A percentile compares a stretch with the other conserved stretches of the same genome.
phyloP scores from a whole-genome alignment of 2,329 filamentous ascomycete genomes.

The Berkeleyomyces rouxiae region DNA sequence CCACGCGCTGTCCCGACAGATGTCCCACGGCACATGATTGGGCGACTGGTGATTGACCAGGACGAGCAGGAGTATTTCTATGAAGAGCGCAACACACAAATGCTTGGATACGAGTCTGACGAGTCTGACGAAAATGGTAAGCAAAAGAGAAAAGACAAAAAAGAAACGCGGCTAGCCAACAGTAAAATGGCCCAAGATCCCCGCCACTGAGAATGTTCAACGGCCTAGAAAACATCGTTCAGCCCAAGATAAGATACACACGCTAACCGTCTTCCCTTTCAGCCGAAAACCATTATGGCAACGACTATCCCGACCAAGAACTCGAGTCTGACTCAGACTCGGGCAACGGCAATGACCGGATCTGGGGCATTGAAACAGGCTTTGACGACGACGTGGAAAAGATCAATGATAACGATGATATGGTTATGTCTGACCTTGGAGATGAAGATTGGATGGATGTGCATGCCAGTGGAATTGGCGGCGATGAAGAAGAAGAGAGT shows the following conservation, averaged over 20 bases:
- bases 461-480: not conserved
- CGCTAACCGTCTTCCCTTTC: conserved; percentile 7
- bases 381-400: conserved; percentile 35
- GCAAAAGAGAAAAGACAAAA: not conserved
- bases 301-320: conserved; percentile 69
- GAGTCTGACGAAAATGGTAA: conserved; percentile 51
- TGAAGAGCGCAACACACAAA: conserved; percentile 10
- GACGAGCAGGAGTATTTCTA: conserved; percentile 45
- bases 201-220: too few relatives aligned
- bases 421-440: conserved; percentile 23
- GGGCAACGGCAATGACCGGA: conserved; percentile 27
- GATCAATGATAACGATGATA: conserved; percentile 23
- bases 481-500: not conserved
- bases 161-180: too few relatives aligned
- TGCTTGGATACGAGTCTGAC: conserved; percentile 31
- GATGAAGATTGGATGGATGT: conserved; percentile 22
- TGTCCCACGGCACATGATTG: conserved; percentile 34
- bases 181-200: too few relatives aligned
- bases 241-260: not conserved
- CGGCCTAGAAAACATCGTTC: too few relatives aligned
- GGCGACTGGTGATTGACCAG: conserved; percentile 38
- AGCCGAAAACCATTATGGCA: conserved; percentile 65
- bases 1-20: conserved; percentile 31
- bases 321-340: conserved; percentile 42
- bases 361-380: conserved; percentile 28